A percentile compares a stretch with the other conserved stretches of the same genome.
Conservation (phyloP, 2,329 filamentous ascomycete genomes). For the Neofusicoccum ribis region DNA sequence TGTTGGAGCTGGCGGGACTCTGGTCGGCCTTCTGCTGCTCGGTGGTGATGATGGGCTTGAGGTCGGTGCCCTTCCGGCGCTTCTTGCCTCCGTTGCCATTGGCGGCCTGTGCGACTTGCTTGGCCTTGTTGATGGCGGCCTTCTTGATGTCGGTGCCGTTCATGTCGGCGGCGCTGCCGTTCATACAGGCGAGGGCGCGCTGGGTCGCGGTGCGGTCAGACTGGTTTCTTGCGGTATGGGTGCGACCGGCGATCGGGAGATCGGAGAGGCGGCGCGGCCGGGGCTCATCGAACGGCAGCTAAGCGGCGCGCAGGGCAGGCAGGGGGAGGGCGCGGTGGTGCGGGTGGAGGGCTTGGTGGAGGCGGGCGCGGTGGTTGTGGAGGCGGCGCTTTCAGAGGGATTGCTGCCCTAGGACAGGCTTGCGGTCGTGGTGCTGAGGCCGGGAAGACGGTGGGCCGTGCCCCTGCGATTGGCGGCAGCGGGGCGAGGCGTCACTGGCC, state of each 20-base stretch:
- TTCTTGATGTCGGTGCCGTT: conserved; percentile 66
- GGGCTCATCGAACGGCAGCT: conserved; percentile 30
- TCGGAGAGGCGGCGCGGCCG: conserved; percentile 28
- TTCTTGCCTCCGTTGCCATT: conserved; percentile 65
- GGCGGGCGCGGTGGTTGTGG: conserved; percentile 26
- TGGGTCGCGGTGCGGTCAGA: conserved; percentile 17
- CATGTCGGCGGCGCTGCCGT: conserved; percentile 43
- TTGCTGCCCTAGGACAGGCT: conserved; percentile 15
- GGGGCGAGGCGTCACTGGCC: conserved; percentile 14
- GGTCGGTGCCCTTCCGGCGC: conserved; percentile 68
- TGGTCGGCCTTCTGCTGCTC: conserved; percentile 55
- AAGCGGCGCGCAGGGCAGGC: background rate
- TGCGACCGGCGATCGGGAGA: conserved; percentile 24
- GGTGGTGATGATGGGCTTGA: conserved; percentile 76
- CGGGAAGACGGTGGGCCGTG: conserved; percentile 17
- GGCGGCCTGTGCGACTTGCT: conserved; percentile 61
- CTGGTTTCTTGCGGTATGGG: conserved; percentile 14
- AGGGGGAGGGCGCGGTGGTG: conserved; percentile 24
- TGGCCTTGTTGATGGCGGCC: conserved; percentile 65
- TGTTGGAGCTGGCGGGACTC: conserved; percentile 39
- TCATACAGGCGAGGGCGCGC: conserved; percentile 16
- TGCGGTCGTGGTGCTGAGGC: conserved; percentile 15
- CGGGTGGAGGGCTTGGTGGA: conserved; percentile 18
- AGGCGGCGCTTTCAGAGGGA: conserved; percentile 28
- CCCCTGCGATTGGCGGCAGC: conserved; percentile 18